Conservation (phyloP, 495 filamentous ascomycete species). For the Rhizodiscina lignyota region DNA sequence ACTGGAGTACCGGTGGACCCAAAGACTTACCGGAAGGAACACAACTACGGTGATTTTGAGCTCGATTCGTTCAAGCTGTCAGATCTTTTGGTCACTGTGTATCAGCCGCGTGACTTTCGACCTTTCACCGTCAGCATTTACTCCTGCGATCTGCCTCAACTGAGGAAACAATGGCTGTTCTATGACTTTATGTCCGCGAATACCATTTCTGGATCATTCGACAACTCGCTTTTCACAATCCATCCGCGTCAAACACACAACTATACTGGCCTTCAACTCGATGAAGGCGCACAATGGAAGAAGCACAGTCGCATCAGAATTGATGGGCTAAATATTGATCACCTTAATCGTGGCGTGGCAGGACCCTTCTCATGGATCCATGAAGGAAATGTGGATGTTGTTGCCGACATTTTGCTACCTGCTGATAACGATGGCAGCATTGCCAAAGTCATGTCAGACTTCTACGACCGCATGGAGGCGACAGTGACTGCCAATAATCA, state of each 20-base stretch:
- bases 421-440: constrained; percentile 72
- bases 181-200: constrained; percentile 94
- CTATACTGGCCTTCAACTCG: constrained; percentile 38
- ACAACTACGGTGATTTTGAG: constrained; percentile 87
- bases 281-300: constrained; percentile 55
- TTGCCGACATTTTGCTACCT: constrained; percentile 88
- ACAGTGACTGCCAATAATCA: constrained; percentile 47
- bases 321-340: constrained; percentile 86
- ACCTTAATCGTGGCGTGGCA: constrained; percentile 83
- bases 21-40: constrained; percentile 70
- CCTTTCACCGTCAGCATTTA: constrained; percentile 92
- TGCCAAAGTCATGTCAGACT: constrained; percentile 79
- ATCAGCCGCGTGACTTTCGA: constrained; percentile 78
- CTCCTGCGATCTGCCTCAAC: constrained; percentile 79
- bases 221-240: constrained; percentile 92
- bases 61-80: constrained; percentile 92
- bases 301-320: constrained; percentile 83
- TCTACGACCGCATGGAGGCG: constrained; percentile 87
- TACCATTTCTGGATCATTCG: constrained; percentile 88
- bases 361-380: constrained; percentile 97
- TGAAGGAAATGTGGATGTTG: constrained; percentile 89
- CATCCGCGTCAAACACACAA: constrained; percentile 81
- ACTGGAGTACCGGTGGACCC: constrained; percentile 55
- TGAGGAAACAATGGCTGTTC: constrained; percentile 92
- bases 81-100: constrained; percentile 78